Percentiles rank a stretch among this genome's conserved stretches.
Conservation (phyloP, 2,329 filamentous ascomycete species). For the Mycosphaerella arachidis region DNA sequence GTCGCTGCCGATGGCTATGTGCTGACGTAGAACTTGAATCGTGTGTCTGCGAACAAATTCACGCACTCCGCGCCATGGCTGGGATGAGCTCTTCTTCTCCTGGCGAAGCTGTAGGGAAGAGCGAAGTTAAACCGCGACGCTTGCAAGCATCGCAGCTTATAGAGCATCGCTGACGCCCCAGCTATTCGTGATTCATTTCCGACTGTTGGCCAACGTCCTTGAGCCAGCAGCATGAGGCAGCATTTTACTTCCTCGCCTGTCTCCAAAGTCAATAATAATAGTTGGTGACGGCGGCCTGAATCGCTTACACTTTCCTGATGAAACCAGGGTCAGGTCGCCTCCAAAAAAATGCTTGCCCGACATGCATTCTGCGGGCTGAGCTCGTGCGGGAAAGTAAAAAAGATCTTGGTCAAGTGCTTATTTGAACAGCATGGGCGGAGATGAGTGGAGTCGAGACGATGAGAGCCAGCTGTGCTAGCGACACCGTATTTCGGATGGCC, state of each 20-base stretch:
- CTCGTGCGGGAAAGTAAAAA: background rate
- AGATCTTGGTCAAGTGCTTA: background rate
- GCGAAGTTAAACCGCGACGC: background rate
- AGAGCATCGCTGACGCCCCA: background rate
- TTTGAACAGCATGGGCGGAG: background rate
- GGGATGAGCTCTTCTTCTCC: background rate
- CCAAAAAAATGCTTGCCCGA: background rate
- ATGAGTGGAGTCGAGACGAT: background rate
- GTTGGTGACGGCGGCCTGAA: background rate
- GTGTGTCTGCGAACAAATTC: background rate
- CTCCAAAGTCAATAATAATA: background rate
- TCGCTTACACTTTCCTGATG: background rate
- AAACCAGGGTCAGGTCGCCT: background rate
- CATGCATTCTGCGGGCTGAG: too few relatives aligned
- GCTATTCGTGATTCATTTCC: too few relatives aligned
- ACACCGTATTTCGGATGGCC: background rate
- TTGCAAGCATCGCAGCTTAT: background rate
- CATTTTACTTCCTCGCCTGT: too few relatives aligned
- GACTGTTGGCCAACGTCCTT: too few relatives aligned
- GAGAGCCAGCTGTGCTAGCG: too few relatives aligned
- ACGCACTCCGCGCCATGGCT: background rate
- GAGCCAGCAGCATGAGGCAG: too few relatives aligned
- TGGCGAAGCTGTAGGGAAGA: background rate
- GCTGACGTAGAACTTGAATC: background rate
- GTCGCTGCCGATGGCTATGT: background rate